phyloP scores from a whole-genome alignment of 2,329 filamentous ascomycete species.

The Didymella pinodella region DNA sequence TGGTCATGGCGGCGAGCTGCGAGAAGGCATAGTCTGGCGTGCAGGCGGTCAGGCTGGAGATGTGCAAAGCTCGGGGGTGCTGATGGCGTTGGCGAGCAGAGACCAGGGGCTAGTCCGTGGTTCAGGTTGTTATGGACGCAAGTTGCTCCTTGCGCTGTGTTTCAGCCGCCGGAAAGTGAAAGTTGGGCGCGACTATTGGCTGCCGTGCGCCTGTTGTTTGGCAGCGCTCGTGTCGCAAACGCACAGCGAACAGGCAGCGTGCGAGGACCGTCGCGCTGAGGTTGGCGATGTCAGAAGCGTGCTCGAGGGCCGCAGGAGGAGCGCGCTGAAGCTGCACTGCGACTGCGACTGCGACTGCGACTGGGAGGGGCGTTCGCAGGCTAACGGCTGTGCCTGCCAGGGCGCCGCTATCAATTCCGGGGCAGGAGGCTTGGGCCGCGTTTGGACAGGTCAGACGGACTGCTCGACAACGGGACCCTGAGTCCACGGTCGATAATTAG shows the following conservation, averaged over 20 bases:
- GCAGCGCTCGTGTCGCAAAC: constrained; percentile 25
- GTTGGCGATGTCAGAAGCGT: constrained; percentile 19
- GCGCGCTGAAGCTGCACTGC: constrained; percentile 25
- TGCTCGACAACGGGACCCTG: constrained; percentile 16
- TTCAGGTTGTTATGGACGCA: constrained; percentile 32
- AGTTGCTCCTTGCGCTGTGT: constrained; percentile 43
- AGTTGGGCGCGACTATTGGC: constrained; percentile 34
- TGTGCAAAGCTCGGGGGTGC: constrained; percentile 22
- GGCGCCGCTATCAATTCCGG: constrained; percentile 20
- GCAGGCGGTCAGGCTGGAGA: constrained; percentile 25
- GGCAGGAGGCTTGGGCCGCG: constrained; percentile 2
- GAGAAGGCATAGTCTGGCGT: constrained; percentile 41
- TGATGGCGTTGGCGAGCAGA: constrained; percentile 30
- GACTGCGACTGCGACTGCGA: constrained; percentile 26
- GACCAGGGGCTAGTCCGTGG: constrained; percentile 26
- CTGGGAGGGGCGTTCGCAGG: constrained; percentile 16
- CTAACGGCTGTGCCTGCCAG: constrained; percentile 27
- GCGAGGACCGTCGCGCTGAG: constrained; percentile 26
- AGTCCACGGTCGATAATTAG: not conserved
- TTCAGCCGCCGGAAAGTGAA: constrained; percentile 43
- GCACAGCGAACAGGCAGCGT: constrained; percentile 35
- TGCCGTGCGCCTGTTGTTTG: constrained; percentile 32
- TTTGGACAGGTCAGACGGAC: not conserved
- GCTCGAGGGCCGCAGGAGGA: constrained; percentile 5
- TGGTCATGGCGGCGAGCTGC: constrained; percentile 40